Base-by-base conservation (phyloP, 371 early-diverging fungal species). In the Dichotomocladium elegans region DNA sequence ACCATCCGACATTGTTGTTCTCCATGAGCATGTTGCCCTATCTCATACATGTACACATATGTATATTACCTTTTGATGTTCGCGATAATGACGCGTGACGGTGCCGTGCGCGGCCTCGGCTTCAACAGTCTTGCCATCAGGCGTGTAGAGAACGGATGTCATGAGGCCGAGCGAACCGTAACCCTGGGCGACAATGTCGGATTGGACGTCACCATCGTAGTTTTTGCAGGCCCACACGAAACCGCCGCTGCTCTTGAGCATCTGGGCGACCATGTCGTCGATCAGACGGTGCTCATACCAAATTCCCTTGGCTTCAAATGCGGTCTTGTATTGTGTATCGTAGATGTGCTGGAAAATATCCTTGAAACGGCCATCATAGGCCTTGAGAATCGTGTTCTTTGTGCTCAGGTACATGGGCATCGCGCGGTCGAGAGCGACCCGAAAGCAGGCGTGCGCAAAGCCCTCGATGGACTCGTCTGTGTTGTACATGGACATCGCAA, bases 231-330 rank as follows among this genome's bases (percentile, higher is more conserved):
- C 96, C 90, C 96, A 94, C 25, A 97, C 87, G 60, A 94, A 95
- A 53, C 93, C 93, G 54, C 98, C 98, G 34, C 82, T 74, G 31
- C 93, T 92, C 78, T 97, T 97, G 65, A 97, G 74, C 30, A 88
- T 91, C 70, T 96, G 95, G 29, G 98, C 98, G 56, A 97, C 96
- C 94, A 96, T 94, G 66, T 97, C 98, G 68, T 97, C 98, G 61
- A 97, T 96, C 53, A 97, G 77, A 47, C 93, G 88, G 76, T 97
- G 98, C 74, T 97, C 98, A 60, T 97, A 97, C 93, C 92, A 95
- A 62, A 96, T 94, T 47, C 83, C 84, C 17, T 66, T 68, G 15
- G 65, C 81, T 50, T 91, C 87, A 47, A 88, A 92, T 53, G 84
- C 68, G 41, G 77, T 47, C 72, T 88, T 84, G 76, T 86, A 88